A percentile compares a stretch with the other conserved stretches of the same genome.
phyloP scores from a whole-genome alignment of 768 basidiomycete genomes.

The Leucosporidium scottii region DNA sequence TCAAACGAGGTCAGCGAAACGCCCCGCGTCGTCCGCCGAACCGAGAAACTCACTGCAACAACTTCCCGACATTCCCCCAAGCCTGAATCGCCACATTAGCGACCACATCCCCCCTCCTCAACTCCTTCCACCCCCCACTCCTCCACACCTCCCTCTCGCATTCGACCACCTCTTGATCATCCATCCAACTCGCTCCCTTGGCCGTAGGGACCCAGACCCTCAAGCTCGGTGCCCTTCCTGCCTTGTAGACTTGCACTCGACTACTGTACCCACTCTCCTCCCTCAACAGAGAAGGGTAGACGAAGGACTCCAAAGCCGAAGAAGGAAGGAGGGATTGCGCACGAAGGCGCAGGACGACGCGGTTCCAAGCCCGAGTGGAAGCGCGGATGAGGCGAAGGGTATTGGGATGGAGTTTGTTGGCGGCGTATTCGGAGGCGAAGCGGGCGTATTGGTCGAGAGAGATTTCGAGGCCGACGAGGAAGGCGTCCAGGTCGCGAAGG shows the following conservation, averaged over 20 bases:
- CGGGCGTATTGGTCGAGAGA: constrained; percentile 19
- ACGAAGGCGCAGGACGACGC: constrained; percentile 32
- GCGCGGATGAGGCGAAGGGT: constrained; percentile 19
- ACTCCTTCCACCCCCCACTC: constrained; percentile 23
- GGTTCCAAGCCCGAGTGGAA: constrained; percentile 32
- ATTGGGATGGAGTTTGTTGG: neutral
- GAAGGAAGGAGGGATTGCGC: constrained; percentile 9
- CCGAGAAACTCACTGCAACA: neutral
- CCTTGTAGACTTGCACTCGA: constrained; percentile 24
- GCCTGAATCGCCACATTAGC: constrained; percentile 26
- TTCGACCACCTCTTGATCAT: constrained; percentile 35
- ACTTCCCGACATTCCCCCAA: constrained; percentile 23
- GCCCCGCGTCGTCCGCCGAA: no score
- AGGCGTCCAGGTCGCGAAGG: constrained; percentile 30
- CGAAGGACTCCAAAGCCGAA: no score
- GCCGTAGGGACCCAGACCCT: constrained; percentile 35
- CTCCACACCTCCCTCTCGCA: constrained; percentile 33
- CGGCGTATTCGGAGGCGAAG: constrained; percentile 11
- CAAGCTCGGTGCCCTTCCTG: constrained; percentile 27
- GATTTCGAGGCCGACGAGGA: constrained; percentile 19
- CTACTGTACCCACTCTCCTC: neutral
- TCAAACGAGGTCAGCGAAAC: no score
- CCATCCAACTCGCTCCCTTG: constrained; percentile 31
- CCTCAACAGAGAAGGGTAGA: neutral
- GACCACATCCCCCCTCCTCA: constrained; percentile 32